A percentile compares a stretch with the other conserved stretches of the same genome.
Conservation (phyloP, 2,329 filamentous ascomycete genomes). For the Colletotrichum godetiae region DNA sequence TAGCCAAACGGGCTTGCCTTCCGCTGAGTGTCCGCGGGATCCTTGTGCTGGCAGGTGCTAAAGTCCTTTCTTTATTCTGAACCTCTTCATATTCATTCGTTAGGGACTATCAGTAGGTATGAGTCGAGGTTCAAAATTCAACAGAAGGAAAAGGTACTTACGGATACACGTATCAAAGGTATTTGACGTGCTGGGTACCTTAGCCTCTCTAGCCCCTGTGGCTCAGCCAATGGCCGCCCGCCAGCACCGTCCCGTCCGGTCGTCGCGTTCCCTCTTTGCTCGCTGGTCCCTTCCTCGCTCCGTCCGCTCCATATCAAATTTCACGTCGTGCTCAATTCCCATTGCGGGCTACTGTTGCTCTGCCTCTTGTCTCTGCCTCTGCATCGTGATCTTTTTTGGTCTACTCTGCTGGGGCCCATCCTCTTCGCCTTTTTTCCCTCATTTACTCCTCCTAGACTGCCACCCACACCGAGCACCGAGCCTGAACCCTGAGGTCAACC, state of each 20-base stretch:
- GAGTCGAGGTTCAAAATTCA: no score
- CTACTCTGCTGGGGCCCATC: background rate
- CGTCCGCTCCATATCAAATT: constrained; percentile 30
- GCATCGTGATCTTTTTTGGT: constrained; percentile 15
- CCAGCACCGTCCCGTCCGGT: constrained; percentile 18
- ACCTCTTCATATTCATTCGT: no score
- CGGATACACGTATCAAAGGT: no score
- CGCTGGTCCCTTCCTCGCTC: constrained; percentile 17
- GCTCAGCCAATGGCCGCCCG: constrained; percentile 24
- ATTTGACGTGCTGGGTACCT: background rate
- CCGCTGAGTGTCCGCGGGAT: constrained; percentile 1
- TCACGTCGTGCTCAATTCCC: constrained; percentile 22
- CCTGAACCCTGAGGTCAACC: background rate
- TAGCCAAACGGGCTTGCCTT: background rate
- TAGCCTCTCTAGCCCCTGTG: constrained; percentile 2
- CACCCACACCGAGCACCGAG: constrained; percentile 2
- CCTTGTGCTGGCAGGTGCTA: constrained; percentile 13
- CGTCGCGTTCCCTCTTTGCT: constrained; percentile 10
- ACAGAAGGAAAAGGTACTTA: no score
- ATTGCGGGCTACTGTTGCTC: constrained; percentile 5
- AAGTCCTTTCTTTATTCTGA: background rate
- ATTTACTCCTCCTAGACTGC: background rate
- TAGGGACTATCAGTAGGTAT: no score
- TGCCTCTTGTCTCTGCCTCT: background rate
- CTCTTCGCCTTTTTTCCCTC: background rate